Evolutionary conservation across 129 eudicot genomes (phyloP).

Genomic region (Silybum marianum): DNA sequence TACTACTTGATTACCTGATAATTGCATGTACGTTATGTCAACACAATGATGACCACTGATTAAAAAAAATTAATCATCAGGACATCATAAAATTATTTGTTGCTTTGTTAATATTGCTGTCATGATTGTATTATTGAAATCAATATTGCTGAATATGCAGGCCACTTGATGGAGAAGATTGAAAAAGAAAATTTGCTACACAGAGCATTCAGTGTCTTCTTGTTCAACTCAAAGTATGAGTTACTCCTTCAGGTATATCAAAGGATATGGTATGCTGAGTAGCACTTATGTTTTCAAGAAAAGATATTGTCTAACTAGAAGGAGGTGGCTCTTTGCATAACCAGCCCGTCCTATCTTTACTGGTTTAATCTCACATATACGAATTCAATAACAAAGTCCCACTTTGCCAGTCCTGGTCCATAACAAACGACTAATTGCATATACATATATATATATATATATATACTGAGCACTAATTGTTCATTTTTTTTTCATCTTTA

Average conservation of each 20-base stretch:
- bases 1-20: not conserved
- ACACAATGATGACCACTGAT: not conserved
- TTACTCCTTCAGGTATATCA: conserved; percentile 82
- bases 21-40: not conserved
- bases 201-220: conserved; percentile 95
- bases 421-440: too few species aligned
- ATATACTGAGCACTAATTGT: too few species aligned
- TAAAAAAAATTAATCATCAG: not conserved
- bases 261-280: not conserved
- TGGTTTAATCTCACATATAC: too few species aligned
- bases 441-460: too few species aligned
- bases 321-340: not conserved
- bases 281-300: not conserved
- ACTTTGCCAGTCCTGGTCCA: too few species aligned
- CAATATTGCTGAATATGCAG: conserved; percentile 44
- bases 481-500: too few species aligned
- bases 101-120: not conserved
- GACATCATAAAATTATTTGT: not conserved
- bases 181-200: conserved; percentile 78
- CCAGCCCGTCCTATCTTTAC: too few species aligned
- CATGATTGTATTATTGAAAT: not conserved
- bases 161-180: conserved; percentile 94
- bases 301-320: not conserved
- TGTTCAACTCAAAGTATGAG: conserved; percentile 92
- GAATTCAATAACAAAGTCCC: too few species aligned